These are phyloP conservation scores for Colletotrichum viniferum DNA, from an alignment of 2,329 filamentous ascomycete species.

Conservation along the genomic window DNA sequence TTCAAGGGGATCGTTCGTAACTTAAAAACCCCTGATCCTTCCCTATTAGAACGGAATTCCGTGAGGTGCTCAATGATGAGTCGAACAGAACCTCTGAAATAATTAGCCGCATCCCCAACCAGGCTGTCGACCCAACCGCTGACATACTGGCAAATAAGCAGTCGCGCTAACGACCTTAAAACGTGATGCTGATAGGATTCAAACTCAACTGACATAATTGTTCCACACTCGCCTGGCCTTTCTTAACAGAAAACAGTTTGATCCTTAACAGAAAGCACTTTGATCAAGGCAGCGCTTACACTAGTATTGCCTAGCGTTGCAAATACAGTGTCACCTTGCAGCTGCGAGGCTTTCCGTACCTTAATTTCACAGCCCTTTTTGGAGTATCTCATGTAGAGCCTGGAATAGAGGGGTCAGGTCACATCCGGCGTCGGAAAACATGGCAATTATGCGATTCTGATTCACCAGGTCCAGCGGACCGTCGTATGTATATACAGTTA, in stretches of 20 bases:
- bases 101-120: neutral
- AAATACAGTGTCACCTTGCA: neutral
- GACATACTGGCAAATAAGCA: no score
- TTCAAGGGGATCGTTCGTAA: neutral
- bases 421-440: neutral
- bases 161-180: no score
- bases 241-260: neutral
- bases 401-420: neutral
- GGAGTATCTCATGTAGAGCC: no score
- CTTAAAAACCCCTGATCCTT: neutral
- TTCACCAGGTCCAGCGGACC: neutral
- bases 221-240: rapidly evolving
- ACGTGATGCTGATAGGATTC: no score
- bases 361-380: no score
- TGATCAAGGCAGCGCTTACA: neutral
- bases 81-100: neutral
- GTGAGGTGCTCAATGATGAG: neutral
- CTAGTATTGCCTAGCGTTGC: neutral
- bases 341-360: neutral
- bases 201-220: no score
- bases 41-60: neutral
- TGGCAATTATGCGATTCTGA: neutral
- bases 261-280: no score
- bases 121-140: neutral
- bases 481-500: neutral